phyloP scores from a whole-genome alignment of 306 rosid genomes.

The Cucumis sativus region Cucumber_9930_V3 NC_026657.2:13975501-13976000 shows the following conservation, averaged over 20 bases:
- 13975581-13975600: constrained; percentile 30
- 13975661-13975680: constrained; percentile 27
- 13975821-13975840: constrained; percentile 45
- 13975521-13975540: constrained; percentile 60
- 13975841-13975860: constrained; percentile 47
- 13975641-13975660: constrained; percentile 20
- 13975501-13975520: constrained; percentile 55
- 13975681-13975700: constrained; percentile 68
- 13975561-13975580: constrained; percentile 35
- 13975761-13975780: constrained; percentile 43
- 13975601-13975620: constrained; percentile 16
- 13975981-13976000: neutral
- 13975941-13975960: constrained; percentile 59
- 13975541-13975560: constrained; percentile 26
- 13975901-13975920: constrained; percentile 49
- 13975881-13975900: constrained; percentile 56
- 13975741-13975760: constrained; percentile 58
- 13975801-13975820: constrained; percentile 45
- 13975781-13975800: constrained; percentile 41
- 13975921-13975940: constrained; percentile 80
- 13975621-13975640: constrained; percentile 13
- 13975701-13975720: constrained; percentile 42
- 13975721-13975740: constrained; percentile 94
- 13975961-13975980: constrained; percentile 26
- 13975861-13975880: constrained; percentile 36